Evolutionary conservation across 192 early-diverging fungal genomes (phyloP), one percentile per base, ranked within the genome.

Genomic region (Linnemannia zychae): DNA sequence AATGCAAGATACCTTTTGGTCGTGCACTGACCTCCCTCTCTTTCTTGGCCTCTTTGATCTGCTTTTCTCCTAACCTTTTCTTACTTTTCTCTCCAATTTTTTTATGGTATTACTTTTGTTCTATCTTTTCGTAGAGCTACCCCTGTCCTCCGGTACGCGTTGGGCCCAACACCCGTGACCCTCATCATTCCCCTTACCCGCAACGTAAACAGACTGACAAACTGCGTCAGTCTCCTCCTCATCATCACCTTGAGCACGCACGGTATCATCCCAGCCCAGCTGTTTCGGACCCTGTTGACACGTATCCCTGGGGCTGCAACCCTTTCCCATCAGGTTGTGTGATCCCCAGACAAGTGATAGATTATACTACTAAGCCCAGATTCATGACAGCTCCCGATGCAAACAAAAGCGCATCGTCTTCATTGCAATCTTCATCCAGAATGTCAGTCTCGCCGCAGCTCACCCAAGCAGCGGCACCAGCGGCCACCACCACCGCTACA

Each of bases 141-240:
- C 57, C 57, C 28, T 63, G 31, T 63, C 57, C 57, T 63, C 57
- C 57, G 57, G 57, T 63, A 33, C 57, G 57, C 11, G 28, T 63
- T 1, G 57, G 57, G 28, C 57, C 24, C 28, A 9, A 63, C 31
- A 1, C 57, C 36, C 28, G 31, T 34, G 33, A 70, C 47, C 3
- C 47, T 2, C 71, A 63, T 13, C 57, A 63, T 15, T 2, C 13
- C 22, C 22, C 22, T 13, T 63, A 63, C 28, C 57, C 72, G 13
- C 71, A 49, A n/a, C 53, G 31, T 46, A 28, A 34, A 20, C 50
- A 46, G 46, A 67, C 34, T 0, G 15, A 34, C 38, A 47, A 40
- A 37, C 12, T 47, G 44, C 72, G 49, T 24, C 37, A 71, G 36
- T 28, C 18, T 24, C 20, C 31, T 28, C 65, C 37, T 38, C 60